phyloP scores from a whole-genome alignment of 2,329 filamentous ascomycete species.

The Coniochaeta hoffmannii region DNA sequence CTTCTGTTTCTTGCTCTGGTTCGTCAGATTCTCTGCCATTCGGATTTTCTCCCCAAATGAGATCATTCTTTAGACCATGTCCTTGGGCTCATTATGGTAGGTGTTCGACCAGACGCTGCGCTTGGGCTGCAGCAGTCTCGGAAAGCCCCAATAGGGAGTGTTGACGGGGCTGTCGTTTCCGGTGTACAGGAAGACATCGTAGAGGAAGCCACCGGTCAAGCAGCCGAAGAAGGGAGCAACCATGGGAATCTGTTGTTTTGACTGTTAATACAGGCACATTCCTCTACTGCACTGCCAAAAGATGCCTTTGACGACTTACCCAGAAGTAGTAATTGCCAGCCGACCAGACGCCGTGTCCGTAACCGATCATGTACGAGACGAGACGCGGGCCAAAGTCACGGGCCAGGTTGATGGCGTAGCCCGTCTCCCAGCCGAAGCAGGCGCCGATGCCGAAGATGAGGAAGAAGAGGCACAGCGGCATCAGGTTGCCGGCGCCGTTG shows the following conservation, averaged over 20 bases:
- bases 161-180: conserved; percentile 61
- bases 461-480: conserved; percentile 35
- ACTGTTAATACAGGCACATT: conserved; percentile 4
- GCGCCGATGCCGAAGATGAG: conserved; percentile 66
- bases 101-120: conserved; percentile 24
- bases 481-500: conserved; percentile 47
- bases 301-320: conserved; percentile 32
- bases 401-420: conserved; percentile 68
- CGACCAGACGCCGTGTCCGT: conserved; percentile 53
- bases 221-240: conserved; percentile 62
- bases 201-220: conserved; percentile 56
- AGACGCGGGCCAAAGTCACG: conserved; percentile 47
- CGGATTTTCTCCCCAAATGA: not conserved
- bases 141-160: conserved; percentile 57
- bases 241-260: conserved; percentile 53
- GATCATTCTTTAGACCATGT: conserved; percentile 13
- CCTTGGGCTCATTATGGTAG: conserved; percentile 24
- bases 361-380: conserved; percentile 47
- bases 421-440: conserved; percentile 70
- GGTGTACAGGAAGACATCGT: conserved; percentile 62
- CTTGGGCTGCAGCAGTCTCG: conserved; percentile 33
- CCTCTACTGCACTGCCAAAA: not conserved
- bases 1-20: not conserved
- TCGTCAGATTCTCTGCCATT: not conserved
- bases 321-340: conserved; percentile 67